Conservation (phyloP, 441 rosid genomes). For the Mallotus repandus region DNA sequence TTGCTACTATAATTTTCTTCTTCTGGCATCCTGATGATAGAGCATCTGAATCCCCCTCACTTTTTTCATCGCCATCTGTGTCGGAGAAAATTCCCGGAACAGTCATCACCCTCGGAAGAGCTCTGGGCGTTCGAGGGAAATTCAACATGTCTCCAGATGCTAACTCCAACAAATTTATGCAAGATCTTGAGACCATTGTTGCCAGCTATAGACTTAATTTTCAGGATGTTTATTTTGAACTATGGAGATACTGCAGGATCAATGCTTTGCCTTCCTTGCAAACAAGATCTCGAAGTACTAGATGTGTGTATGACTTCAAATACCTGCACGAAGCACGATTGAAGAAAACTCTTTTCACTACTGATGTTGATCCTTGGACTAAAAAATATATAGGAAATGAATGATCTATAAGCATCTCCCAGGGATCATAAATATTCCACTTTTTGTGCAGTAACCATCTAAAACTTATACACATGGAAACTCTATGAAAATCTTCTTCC, state of each 20-base stretch:
- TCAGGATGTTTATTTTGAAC: not conserved
- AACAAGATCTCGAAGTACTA: conserved; percentile 17
- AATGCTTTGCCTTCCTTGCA: conserved; percentile 12
- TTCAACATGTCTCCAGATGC: conserved; percentile 53
- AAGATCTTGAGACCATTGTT: conserved; percentile 68
- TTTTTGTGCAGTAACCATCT: not conserved
- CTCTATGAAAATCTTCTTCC: not conserved
- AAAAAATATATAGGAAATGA: not conserved
- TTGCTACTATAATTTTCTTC: conserved; percentile 63
- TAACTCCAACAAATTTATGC: conserved; percentile 60
- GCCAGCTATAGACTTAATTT: not conserved
- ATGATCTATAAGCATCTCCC: not conserved
- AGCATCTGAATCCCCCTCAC: conserved; percentile 33
- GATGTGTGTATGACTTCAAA: conserved; percentile 14
- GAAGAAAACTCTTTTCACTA: conserved; percentile 10
- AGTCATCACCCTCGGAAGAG: conserved; percentile 60
- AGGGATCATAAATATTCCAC: not conserved
- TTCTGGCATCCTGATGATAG: conserved; percentile 28
- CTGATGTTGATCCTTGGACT: not conserved
- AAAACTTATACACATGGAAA: not conserved
- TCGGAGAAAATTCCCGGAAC: conserved; percentile 58
- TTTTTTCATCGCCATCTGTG: conserved; percentile 36
- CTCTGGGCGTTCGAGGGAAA: conserved; percentile 49
- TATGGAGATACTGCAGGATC: not conserved
- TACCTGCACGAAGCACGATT: conserved; percentile 26